A percentile compares a stretch with the other conserved stretches of the same genome.
These are phyloP conservation scores for Quercus robur DNA, from an alignment of 306 rosid species.

Conservation along the genomic window DNA sequence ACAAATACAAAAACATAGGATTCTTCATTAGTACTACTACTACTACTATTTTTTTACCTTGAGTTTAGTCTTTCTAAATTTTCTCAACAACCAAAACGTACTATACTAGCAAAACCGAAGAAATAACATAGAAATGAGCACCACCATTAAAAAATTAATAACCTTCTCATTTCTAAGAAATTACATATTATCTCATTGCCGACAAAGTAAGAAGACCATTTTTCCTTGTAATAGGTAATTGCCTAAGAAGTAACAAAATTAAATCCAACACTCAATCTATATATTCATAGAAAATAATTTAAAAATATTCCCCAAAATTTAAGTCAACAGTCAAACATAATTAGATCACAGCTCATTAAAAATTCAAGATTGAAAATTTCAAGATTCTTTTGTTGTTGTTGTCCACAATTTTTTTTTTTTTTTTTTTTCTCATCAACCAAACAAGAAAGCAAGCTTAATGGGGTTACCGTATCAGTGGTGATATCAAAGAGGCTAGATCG, in stretches of 20 bases:
- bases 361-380: not conserved
- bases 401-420: not conserved
- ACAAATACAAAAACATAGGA: not conserved
- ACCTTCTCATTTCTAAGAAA: not conserved
- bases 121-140: not conserved
- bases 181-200: too few species aligned
- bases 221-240: too few species aligned
- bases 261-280: not conserved
- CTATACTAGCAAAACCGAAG: not conserved
- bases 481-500: slow-evolving; percentile 97
- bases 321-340: slow-evolving; percentile 3
- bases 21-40: not conserved
- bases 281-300: too few species aligned
- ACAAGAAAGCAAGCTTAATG: not conserved
- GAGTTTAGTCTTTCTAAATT: not conserved
- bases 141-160: not conserved
- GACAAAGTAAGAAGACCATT: not conserved
- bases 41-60: not conserved
- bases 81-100: slow-evolving; percentile 5
- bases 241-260: not conserved
- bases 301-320: not conserved
- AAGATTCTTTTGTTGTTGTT: not conserved
- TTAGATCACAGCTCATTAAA: too few species aligned
- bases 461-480: slow-evolving; percentile 78
- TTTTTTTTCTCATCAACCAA: not conserved